Evolutionary conservation across 139 green algal genomes (phyloP).

Genomic region (Volvox africanus): DNA sequence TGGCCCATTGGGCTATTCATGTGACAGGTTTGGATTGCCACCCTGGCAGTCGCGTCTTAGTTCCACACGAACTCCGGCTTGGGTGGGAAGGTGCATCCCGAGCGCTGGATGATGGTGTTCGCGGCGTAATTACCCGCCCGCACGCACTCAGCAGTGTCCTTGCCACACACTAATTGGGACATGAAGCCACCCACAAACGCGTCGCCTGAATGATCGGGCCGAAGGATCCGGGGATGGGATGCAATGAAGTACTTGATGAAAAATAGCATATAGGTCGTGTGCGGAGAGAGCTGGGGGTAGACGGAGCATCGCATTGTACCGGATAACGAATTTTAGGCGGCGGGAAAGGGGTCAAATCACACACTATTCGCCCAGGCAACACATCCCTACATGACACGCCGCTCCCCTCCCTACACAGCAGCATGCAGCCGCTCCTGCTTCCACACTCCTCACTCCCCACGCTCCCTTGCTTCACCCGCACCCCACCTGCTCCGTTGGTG

Average conservation of each 20-base stretch:
- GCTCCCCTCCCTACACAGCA: not conserved
- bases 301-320: no score
- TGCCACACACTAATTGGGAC: conserved; percentile 92
- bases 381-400: no score
- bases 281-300: no score
- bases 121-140: conserved; percentile 95
- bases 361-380: no score
- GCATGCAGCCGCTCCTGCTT: no score
- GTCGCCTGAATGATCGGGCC: conserved; percentile 71
- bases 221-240: not conserved
- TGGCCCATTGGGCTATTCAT: no score
- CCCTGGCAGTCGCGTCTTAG: not conserved
- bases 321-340: no score
- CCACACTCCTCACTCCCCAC: no score
- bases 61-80: conserved; percentile 73
- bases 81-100: conserved; percentile 86
- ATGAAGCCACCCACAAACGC: conserved; percentile 99
- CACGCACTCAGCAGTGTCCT: conserved; percentile 83
- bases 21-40: no score
- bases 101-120: conserved; percentile 94
- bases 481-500: conserved; percentile 90
- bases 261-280: no score
- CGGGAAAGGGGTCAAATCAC: no score
- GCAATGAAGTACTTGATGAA: no score
- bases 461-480: not conserved